Conservation (phyloP, 495 filamentous ascomycete genomes). For the Penicillium cinerascens region DNA sequence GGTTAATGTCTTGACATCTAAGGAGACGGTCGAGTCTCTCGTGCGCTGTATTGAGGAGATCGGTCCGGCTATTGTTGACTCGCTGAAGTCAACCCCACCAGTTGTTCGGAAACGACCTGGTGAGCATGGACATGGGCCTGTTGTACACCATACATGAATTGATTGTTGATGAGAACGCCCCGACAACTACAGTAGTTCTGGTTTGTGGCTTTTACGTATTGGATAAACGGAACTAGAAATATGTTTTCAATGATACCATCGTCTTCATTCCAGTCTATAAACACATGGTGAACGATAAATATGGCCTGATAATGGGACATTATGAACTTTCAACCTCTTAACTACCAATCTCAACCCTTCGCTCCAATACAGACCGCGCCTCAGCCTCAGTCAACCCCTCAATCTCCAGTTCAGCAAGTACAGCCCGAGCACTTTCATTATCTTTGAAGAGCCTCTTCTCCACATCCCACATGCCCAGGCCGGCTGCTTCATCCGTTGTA, state of each 20-base stretch:
- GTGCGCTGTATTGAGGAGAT: slow-evolving; percentile 68
- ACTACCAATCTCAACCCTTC: slow-evolving; percentile 64
- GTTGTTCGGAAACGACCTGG: slow-evolving; percentile 23
- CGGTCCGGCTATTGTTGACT: slow-evolving; percentile 47
- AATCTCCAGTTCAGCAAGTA: slow-evolving; percentile 64
- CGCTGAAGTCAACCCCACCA: slow-evolving; percentile 22
- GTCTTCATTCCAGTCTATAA: neutral
- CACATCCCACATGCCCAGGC: slow-evolving; percentile 63
- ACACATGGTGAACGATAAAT: neutral
- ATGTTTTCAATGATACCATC: neutral
- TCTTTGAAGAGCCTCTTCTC: slow-evolving; percentile 73
- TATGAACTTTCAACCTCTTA: slow-evolving; percentile 14
- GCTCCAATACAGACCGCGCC: slow-evolving; percentile 72
- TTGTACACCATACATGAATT: slow-evolving; percentile 28
- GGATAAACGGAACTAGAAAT: too few species aligned
- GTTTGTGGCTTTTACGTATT: neutral
- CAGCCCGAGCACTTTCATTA: slow-evolving; percentile 73
- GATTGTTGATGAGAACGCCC: neutral
- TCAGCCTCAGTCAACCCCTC: slow-evolving; percentile 64
- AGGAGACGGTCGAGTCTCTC: slow-evolving; percentile 71
- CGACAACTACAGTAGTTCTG: too few species aligned
- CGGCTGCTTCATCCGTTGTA: slow-evolving; percentile 18
- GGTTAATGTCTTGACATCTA: slow-evolving; percentile 71
- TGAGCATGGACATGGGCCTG: slow-evolving; percentile 35
- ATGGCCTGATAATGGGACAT: neutral